Evolutionary conservation across 2,329 filamentous ascomycete species (phyloP).

Genomic region (Ploettnerulaceae sp.): DNA sequence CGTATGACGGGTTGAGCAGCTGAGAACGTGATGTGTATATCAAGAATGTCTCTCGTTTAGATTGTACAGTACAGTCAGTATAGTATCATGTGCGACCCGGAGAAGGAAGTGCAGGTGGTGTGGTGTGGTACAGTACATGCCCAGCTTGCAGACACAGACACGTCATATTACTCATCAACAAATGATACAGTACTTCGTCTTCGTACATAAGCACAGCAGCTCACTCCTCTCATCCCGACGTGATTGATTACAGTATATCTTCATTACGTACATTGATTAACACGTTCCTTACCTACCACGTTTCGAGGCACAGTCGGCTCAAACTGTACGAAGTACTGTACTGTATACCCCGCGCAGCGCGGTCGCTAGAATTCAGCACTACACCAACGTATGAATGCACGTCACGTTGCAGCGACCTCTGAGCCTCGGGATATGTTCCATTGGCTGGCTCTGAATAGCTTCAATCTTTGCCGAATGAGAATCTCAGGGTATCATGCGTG

Average conservation of each 20-base stretch:
- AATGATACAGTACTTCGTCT: too few species aligned
- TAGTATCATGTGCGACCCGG: slow-evolving; percentile 11
- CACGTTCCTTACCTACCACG: too few species aligned
- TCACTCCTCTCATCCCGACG: background rate
- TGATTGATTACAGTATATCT: background rate
- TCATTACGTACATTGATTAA: too few species aligned
- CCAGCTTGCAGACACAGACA: background rate
- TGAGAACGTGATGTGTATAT: background rate
- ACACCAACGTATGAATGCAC: slow-evolving; percentile 8
- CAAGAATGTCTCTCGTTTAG: too few species aligned
- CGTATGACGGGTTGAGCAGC: slow-evolving; percentile 3
- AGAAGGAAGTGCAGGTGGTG: slow-evolving; percentile 2
- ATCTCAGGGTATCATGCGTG: background rate
- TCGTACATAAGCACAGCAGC: too few species aligned
- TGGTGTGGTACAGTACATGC: slow-evolving; percentile 3
- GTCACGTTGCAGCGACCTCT: slow-evolving; percentile 12
- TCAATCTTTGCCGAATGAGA: slow-evolving; percentile 8
- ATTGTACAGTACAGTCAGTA: too few species aligned
- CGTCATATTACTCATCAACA: slow-evolving; percentile 15
- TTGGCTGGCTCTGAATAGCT: slow-evolving; percentile 13
- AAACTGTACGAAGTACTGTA: too few species aligned
- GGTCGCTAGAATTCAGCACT: too few species aligned
- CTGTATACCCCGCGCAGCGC: background rate
- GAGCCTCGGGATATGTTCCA: background rate
- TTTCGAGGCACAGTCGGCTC: too few species aligned